Evolutionary conservation across 352 stramenopile species (phyloP).

Genomic region (Aphanomyces stellatus): DNA sequence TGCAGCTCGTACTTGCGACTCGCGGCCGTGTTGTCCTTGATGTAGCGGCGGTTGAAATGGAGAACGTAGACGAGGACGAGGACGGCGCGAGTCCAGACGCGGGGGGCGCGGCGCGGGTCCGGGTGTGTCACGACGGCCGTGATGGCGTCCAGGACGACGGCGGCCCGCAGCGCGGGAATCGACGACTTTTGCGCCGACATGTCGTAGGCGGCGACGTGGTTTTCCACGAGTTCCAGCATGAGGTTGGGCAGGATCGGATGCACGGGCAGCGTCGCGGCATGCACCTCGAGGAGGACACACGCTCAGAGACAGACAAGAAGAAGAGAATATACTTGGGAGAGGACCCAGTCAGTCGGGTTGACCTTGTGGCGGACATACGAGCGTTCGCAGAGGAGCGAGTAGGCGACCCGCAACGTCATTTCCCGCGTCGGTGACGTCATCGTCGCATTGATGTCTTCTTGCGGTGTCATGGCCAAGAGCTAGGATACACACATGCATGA

Average conservation of each 20-base stretch:
- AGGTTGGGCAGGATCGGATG: conserved; percentile 17
- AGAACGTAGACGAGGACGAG: conserved; percentile 9
- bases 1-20: conserved; percentile 10
- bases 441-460: not conserved
- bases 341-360: conserved; percentile 18
- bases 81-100: not conserved
- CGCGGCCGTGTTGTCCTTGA: not conserved
- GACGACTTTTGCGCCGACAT: not conserved
- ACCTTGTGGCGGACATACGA: conserved; percentile 19
- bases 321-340: not conserved
- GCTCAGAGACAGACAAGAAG: not conserved
- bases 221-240: conserved; percentile 14
- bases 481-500: not conserved
- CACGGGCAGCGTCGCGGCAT: conserved; percentile 5
- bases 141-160: not conserved
- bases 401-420: conserved; percentile 7
- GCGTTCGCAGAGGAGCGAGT: conserved; percentile 17
- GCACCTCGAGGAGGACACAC: not conserved
- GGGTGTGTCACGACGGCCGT: not conserved
- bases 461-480: not conserved
- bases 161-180: not conserved
- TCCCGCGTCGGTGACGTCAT: not conserved
- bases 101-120: not conserved
- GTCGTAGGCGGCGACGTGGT: conserved; percentile 5
- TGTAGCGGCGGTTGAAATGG: conserved; percentile 10